These are phyloP conservation scores for Umbilicus rupestris DNA, from an alignment of 164 flowering plant species.

Conservation along the genomic window DNA sequence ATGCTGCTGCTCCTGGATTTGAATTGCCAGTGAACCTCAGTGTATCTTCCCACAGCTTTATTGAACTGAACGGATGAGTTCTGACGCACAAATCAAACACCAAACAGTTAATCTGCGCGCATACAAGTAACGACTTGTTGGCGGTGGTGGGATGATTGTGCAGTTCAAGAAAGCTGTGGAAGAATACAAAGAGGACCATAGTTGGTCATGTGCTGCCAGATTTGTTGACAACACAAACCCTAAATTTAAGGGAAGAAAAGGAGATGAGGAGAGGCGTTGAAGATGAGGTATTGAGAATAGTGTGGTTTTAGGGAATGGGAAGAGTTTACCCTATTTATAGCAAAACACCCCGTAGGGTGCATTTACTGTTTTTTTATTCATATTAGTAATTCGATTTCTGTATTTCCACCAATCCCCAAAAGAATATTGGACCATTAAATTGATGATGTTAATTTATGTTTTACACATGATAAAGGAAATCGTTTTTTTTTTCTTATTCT, in stretches of 20 bases:
- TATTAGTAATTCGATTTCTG: conserved; percentile 8
- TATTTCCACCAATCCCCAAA: conserved; percentile 48
- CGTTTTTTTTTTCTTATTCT: too few species aligned
- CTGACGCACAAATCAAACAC: neutral
- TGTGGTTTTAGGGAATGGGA: conserved; percentile 17
- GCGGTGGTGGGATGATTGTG: conserved; percentile 14
- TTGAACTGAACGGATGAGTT: conserved; percentile 34
- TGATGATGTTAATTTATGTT: neutral
- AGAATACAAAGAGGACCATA: conserved; percentile 45
- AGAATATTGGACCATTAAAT: conserved; percentile 25
- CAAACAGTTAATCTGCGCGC: neutral
- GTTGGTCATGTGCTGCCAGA: neutral
- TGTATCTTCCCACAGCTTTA: conserved; percentile 60
- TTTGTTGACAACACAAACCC: conserved; percentile 15
- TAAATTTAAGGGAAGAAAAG: conserved; percentile 12
- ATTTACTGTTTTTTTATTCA: neutral
- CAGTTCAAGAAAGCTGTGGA: conserved; percentile 92
- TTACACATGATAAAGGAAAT: neutral
- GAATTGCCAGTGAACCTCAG: conserved; percentile 18
- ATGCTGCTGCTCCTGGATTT: neutral
- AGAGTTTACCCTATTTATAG: conserved; percentile 8
- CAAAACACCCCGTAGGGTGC: conserved; percentile 2
- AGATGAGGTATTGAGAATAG: neutral
- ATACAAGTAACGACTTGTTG: neutral
- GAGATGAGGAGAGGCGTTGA: conserved; percentile 8